These are phyloP conservation scores for Beauveria brongniartii DNA, from an alignment of 2,329 filamentous ascomycete species.

Conservation along the genomic window DNA sequence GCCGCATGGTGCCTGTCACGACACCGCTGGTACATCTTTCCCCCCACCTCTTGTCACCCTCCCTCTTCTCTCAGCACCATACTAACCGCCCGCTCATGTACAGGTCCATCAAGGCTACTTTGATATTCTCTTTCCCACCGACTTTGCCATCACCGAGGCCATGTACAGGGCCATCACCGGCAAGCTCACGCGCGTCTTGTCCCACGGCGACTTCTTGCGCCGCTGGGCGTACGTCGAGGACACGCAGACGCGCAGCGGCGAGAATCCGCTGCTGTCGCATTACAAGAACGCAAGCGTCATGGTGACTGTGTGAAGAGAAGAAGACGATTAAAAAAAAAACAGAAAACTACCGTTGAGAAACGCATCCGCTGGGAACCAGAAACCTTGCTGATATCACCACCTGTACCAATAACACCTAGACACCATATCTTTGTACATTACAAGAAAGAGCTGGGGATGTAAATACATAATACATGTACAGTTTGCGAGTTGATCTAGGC, in stretches of 20 bases:
- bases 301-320: constrained; percentile 59
- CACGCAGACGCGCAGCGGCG: constrained; percentile 79
- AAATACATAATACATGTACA: not conserved
- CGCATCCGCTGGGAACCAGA: not conserved
- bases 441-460: not conserved
- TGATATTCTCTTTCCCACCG: constrained; percentile 95
- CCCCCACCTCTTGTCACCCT: not conserved
- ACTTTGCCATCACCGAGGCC: constrained; percentile 84
- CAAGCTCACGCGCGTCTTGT: constrained; percentile 75
- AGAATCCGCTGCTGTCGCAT: constrained; percentile 87
- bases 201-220: constrained; percentile 84
- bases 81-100: not conserved
- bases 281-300: constrained; percentile 94
- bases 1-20: constrained; percentile 78
- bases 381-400: not conserved
- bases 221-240: constrained; percentile 87
- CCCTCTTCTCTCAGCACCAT: not conserved
- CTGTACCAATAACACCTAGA: not conserved
- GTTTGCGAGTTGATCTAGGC: not conserved
- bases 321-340: too few species aligned
- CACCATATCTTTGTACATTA: not conserved
- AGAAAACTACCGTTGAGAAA: too few species aligned
- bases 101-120: constrained; percentile 98
- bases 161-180: constrained; percentile 91
- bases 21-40: constrained; percentile 69